Base-by-base conservation (phyloP, 176 grass and related monocot genomes). In the Elymus sibiricus region DNA sequence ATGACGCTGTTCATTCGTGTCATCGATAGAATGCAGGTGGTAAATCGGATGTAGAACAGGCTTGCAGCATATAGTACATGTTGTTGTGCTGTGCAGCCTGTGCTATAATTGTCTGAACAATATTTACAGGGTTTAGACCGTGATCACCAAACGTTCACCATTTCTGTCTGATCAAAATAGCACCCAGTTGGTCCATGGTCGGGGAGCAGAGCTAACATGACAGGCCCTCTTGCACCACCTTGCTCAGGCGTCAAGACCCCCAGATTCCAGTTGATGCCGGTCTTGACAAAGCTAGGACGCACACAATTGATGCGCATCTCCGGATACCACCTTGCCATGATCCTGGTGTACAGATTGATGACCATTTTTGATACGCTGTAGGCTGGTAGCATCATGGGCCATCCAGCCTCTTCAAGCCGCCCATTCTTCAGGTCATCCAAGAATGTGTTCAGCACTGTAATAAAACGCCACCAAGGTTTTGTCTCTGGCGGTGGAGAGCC, bases 321-420 rank as follows among this genome's bases (percentile, higher is more conserved):
- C 0, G 88, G 90, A 46, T 90, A 70, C 66, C 68, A 81, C 86
- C 53, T 87, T 6, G 90, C 88, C 34, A 90, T 51, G 16, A 92
- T 69, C 58, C 94, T 78, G 37, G 92, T 89, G 80, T 90, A 92
- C 1, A 91, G 87, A 43, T 90, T 92, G 67, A 92, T 74, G 9
- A 82, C 74, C 46, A 92, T 92, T 68, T 97, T 97, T 0, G 94
- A 94, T 5, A 92, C 66, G 19, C 83, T 97, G 70, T 97, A 97
- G 2, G 90, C 78, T 0, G 92, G 95, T 11, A 97, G 86, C 92
- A 89, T 91, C 64, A 17, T 81, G 14, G 95, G 90, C 95, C 95
- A 97, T 12, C 64, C 92, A 0, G 79, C 86, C 22, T 79, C 90
- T 82, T 97, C 92, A 11, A 94, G 88, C 31, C 49, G 83, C 43